Base-by-base conservation (phyloP, 148 eudicot species). In the Vaccinium myrtillus region DNA sequence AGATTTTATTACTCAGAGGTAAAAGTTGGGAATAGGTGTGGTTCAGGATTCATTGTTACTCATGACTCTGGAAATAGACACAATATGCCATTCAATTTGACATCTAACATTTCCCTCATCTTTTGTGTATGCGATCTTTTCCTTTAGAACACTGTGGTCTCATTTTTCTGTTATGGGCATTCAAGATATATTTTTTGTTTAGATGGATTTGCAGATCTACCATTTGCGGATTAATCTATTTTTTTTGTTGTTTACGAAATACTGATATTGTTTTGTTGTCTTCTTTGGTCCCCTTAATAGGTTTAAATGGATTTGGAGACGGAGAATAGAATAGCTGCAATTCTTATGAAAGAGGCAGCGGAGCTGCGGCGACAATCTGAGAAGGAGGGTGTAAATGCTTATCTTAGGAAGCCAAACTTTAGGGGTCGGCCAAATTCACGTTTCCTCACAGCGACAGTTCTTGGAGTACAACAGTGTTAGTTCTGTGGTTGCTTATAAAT, bases 351-450 rank as follows among this genome's bases (percentile, higher is more conserved):
- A 85, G 98, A 96, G 84, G 99, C 99, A 36, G 94, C 94, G 8
- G 99, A 96, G 87, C 85, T 96, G 87, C 93, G 95, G 75, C 89
- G 93, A 46, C 92, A 94, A 89, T 95, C 98, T 88, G 94, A 95
- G 83, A 86, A 88, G 83, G 99, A 96, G 59, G 99, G 98, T 27
- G 92, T 87, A 49, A 88, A 90, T 88, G 97, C 91, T 73, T 96
- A 96, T 90, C 94, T 94, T 71, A 91, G 91, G 85, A 84, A 89
- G 86, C 95, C 97, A 15, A 88, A 89, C 3, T 90, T 88, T 49
- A 89, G 99, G 83, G 91, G 91, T 81, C 93, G 98, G 71, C 99
- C 99, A 50, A 96, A 96, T 93, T 94, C 97, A 11, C 97, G 99
- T 10, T 96, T 96, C 70, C 94, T 96, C 39, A 89, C 92, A 3